Evolutionary conservation across 805 yeast species (phyloP).

Genomic region (Brettanomyces sp.): DNA sequence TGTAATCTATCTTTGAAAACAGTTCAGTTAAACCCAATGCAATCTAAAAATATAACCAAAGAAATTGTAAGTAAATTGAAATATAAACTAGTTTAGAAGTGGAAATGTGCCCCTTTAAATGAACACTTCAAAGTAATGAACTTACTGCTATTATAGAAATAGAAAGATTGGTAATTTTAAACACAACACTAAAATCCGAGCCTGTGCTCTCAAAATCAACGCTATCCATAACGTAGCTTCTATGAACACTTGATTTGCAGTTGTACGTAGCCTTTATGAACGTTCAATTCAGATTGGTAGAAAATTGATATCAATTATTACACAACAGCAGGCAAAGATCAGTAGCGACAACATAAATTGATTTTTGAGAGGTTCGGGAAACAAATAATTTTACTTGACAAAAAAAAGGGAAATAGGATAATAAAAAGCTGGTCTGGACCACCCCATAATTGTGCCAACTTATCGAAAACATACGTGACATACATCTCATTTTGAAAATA

Average conservation of each 20-base stretch:
- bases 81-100: not conserved
- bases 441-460: too few species aligned
- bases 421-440: too few species aligned
- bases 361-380: not conserved
- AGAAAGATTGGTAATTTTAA: conserved; percentile 42
- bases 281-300: too few species aligned
- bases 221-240: conserved; percentile 15
- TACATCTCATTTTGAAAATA: too few species aligned
- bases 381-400: not conserved
- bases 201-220: conserved; percentile 39
- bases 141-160: conserved; percentile 32
- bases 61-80: not conserved
- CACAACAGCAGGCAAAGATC: too few species aligned
- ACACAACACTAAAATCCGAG: conserved; percentile 34
- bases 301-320: too few species aligned
- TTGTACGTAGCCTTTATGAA: too few species aligned
- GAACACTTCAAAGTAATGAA: not conserved
- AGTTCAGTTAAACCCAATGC: conserved; percentile 41
- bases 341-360: too few species aligned
- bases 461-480: too few species aligned
- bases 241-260: too few species aligned
- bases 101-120: not conserved
- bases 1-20: conserved; percentile 30
- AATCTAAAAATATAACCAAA: conserved; percentile 21
- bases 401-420: too few species aligned